These are phyloP conservation scores for Imleria badia DNA, from an alignment of 768 basidiomycete genomes.

Conservation along the genomic window DNA sequence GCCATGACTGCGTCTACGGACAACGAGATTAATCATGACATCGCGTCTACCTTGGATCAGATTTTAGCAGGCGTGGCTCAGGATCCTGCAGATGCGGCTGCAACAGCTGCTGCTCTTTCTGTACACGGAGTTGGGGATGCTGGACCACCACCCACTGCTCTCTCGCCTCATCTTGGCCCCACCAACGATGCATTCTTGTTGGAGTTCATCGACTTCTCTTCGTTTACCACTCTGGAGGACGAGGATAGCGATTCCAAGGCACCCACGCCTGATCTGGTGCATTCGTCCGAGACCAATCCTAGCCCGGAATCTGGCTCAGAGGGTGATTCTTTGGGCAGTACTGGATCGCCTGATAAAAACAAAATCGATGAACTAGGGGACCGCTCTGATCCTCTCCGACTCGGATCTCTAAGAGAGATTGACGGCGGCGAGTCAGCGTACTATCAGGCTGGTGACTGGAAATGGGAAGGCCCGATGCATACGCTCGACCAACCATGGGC, in stretches of 20 bases:
- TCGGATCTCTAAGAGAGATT: conserved; percentile 66
- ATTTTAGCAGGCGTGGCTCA: conserved; percentile 58
- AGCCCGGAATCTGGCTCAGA: conserved; percentile 77
- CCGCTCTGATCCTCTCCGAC: conserved; percentile 49
- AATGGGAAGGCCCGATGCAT: conserved; percentile 71
- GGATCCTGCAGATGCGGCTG: conserved; percentile 37
- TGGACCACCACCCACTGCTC: conserved; percentile 33
- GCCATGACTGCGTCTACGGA: conserved; percentile 44
- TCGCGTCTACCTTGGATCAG: conserved; percentile 61
- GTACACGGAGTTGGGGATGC: conserved; percentile 27
- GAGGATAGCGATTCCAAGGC: conserved; percentile 67
- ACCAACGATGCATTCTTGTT: conserved; percentile 42
- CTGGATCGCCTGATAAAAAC: conserved; percentile 45
- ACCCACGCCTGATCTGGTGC: conserved; percentile 72
- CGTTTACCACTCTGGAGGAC: conserved; percentile 48
- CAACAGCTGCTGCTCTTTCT: conserved; percentile 29
- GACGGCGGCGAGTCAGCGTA: conserved; percentile 75
- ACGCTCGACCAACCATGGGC: conserved; percentile 71
- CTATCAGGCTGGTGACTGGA: conserved; percentile 58
- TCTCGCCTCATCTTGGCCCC: conserved; percentile 36
- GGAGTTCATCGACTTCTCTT: conserved; percentile 69
- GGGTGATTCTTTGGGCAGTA: conserved; percentile 48
- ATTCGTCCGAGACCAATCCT: conserved; percentile 69
- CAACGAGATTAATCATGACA: conserved; percentile 42
- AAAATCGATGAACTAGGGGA: conserved; percentile 52